Conservation (phyloP, 108 stramenopile species). For the Fragilaria radians region DNA sequence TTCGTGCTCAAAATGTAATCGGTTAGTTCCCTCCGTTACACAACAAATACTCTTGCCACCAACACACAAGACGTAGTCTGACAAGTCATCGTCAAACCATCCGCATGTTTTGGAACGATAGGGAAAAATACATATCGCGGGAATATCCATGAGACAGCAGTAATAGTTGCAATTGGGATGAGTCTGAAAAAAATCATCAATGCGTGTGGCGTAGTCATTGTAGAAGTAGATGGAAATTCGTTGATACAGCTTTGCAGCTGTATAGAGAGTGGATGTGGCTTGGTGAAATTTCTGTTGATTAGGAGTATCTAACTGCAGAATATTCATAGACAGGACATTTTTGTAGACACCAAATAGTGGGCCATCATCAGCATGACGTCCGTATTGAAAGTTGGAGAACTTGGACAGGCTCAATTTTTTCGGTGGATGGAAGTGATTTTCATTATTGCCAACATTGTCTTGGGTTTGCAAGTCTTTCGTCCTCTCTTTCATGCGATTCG, state of each 20-base stretch:
- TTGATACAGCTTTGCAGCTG: not conserved
- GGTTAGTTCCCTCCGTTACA: not conserved
- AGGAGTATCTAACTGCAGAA: not conserved
- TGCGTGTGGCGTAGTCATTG: not conserved
- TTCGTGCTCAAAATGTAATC: not conserved
- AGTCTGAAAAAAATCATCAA: not conserved
- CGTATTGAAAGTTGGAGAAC: not conserved
- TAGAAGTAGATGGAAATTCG: not conserved
- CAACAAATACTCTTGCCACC: not conserved
- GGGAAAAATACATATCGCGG: not conserved
- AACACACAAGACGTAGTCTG: not conserved
- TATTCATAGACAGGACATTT: not conserved
- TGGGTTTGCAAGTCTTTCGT: not conserved
- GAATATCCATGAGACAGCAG: not conserved
- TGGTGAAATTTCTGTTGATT: not conserved
- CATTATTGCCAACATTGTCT: not conserved
- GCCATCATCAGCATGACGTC: not conserved
- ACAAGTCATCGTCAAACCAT: not conserved
- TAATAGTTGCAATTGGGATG: not conserved
- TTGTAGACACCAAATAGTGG: not conserved
- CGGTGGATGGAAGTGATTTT: not conserved
- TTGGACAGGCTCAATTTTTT: no score
- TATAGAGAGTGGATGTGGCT: not conserved
- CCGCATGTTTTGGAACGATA: not conserved
- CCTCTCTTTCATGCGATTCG: not conserved